Evolutionary conservation across 2,329 filamentous ascomycete species (phyloP).

Genomic region (Penicillium sp.): DNA sequence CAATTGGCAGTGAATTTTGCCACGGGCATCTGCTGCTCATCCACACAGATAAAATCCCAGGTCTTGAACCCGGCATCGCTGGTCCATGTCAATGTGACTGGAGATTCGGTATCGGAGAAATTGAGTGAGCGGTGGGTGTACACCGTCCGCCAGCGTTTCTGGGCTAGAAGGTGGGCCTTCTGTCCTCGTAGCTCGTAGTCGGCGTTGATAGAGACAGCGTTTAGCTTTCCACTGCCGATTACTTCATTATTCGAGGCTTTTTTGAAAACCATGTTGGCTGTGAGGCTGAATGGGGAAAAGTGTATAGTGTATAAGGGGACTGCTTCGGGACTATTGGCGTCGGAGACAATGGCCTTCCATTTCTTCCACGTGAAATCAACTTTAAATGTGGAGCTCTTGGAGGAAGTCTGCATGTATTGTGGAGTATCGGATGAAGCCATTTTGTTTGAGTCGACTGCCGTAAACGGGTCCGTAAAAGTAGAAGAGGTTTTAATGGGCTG

Average conservation of each 20-base stretch:
- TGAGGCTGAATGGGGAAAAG: conserved; percentile 13
- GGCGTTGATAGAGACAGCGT: conserved; percentile 25
- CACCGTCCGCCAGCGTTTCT: conserved; percentile 24
- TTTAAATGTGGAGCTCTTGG: conserved; percentile 9
- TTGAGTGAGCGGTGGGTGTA: conserved; percentile 29
- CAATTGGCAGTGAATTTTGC: conserved; percentile 24
- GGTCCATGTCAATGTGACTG: conserved; percentile 28
- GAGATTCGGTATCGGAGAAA: conserved; percentile 17
- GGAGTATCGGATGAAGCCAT: background rate
- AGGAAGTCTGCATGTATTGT: background rate
- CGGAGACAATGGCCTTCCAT: conserved; percentile 19
- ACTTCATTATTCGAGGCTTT: conserved; percentile 5
- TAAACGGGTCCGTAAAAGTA: background rate
- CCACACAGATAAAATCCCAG: conserved; percentile 32
- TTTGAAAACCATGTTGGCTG: conserved; percentile 19
- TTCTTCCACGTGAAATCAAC: conserved; percentile 29
- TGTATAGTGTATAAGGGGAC: conserved; percentile 22
- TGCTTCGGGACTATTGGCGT: conserved; percentile 11
- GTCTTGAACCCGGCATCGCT: conserved; percentile 23
- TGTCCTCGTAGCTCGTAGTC: conserved; percentile 25
- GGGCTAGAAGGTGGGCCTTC: conserved; percentile 21
- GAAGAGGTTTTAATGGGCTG: background rate
- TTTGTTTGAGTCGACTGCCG: background rate
- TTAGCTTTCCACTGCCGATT: conserved; percentile 23
- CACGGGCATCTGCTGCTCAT: conserved; percentile 27